Evolutionary conservation across 257 asterid species (phyloP), one percentile per base, ranked within the genome.

Genomic region (Asclepias syriaca): DNA sequence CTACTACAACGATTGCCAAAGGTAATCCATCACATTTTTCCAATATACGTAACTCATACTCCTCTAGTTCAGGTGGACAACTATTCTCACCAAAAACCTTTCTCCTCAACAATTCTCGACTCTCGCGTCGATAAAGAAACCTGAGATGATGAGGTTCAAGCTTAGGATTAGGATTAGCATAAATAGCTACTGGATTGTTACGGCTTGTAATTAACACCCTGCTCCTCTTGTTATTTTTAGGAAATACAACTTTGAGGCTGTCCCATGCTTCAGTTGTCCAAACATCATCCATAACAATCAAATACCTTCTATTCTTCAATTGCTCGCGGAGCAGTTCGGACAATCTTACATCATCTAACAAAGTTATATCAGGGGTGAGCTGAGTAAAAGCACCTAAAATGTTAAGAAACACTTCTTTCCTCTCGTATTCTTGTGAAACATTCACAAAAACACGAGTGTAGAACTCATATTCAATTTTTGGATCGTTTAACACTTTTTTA

Each of bases 131-230:
- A 0, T 10, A 75, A 19, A 84, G 65, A 32, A 77, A 73, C 6
- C 79, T 65, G 37, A 84, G 65, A 19, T 21, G 9, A 73, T 84
- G 86, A 50, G 87, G 88, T 3, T 22, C 22, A 50, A 67, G 49
- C 5, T 5, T 4, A 2, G 22, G 60, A 63, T 5, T 4, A 2
- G 22, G 60, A 63, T 77, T 75, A 21, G 88, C 90, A 27, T 69
- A 37, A 2, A 0, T 0, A 45, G 82, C 89, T 0, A 88, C 85
- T 0, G n/a, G 12, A 34, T 12, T 22, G 4, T 81, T 3, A n/a
- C 92, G 83, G 39, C 83, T 88, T 5, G 92, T 84, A 27, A 86
- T 51, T 66, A 86, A 54, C n/a, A 86, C 78, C 57, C 83, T 82
- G 14, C 88, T 80, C 0, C 7, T 8, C 18, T 8, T 45, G 14